Conservation (phyloP, 768 basidiomycete species). For the Leccinum obscurum region DNA sequence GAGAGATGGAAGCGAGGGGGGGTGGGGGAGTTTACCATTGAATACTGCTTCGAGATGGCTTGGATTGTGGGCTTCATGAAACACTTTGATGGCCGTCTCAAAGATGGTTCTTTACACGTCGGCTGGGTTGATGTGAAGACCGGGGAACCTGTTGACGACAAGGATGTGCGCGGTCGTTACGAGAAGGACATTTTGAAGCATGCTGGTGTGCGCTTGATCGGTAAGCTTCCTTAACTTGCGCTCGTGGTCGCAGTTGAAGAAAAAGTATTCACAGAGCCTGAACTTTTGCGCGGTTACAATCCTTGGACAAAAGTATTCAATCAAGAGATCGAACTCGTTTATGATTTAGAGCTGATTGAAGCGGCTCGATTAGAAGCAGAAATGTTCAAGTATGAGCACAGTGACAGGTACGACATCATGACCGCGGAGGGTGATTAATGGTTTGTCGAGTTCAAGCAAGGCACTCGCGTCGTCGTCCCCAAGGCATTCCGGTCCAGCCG, state of each 20-base stretch:
- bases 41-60: constrained; percentile 99
- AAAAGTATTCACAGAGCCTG: constrained; percentile 67
- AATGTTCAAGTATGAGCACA: constrained; percentile 96
- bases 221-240: constrained; percentile 44
- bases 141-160: constrained; percentile 93
- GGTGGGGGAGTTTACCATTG: constrained; percentile 77
- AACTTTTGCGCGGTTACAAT: constrained; percentile 93
- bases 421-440: constrained; percentile 86
- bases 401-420: constrained; percentile 96
- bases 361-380: constrained; percentile 87
- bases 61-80: constrained; percentile 99
- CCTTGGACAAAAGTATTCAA: constrained; percentile 97
- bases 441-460: constrained; percentile 99
- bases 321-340: constrained; percentile 94
- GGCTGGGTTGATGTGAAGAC: constrained; percentile 98
- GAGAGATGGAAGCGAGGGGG: constrained; percentile 99
- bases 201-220: constrained; percentile 91
- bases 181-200: constrained; percentile 93
- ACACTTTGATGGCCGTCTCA: constrained; percentile 96
- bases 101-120: constrained; percentile 89
- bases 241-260: background rate
- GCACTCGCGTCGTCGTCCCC: constrained; percentile 87
- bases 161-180: constrained; percentile 91
- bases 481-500: constrained; percentile 96
- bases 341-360: constrained; percentile 96